Evolutionary conservation across 495 filamentous ascomycete genomes (phyloP), one percentile per base, ranked within the genome.

Genomic region (Xylaria flabelliformis): DNA sequence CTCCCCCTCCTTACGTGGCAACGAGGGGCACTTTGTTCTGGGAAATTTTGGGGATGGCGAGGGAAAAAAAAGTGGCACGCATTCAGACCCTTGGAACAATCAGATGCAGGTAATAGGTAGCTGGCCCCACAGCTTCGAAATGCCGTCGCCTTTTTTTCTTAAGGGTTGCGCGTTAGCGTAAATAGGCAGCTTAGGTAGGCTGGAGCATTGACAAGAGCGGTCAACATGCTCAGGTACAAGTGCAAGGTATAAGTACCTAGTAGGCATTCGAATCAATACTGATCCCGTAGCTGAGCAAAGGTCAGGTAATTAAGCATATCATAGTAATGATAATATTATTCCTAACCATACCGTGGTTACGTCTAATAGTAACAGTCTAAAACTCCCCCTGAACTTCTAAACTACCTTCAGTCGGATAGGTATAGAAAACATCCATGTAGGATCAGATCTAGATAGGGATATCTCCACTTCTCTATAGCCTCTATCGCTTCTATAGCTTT

Each of bases 1-100:
- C 39, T 42, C 39, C 39, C 19, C 50, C 53, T 36, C 51, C 67
- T 41, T 69, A 69, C 67, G 67, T 69, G 67, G 67, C 67, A 61
- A 44, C 58, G 67, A 48, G 55, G 67, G 67, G 55, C 12, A 61
- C 1, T 12, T 65, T 29, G 26, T 15, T 46, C 6, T 50, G 26
- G 63, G 29, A 36, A 36, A 4, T 67, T 51, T 53, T 26, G 21
- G 63, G 42, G 15, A 39, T 8, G 64, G 32, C 17, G 21, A 39
- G 26, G 26, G 21, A 36, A 65, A 67, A 29, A 67, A 56, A 67
- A 44, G 48, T 67, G 48, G 65, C 21, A 26, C 34, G 48, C 34
- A 29, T 67, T 56, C 34, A 15, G 65, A 67, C 65, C 65, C 65
- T 56, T 41, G 50, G 50, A 55, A 51, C 65, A 42, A 56, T 67